These are phyloP conservation scores for Zygoascus hellenicus DNA, from an alignment of 1,139 yeast species.

Conservation along the genomic window DNA sequence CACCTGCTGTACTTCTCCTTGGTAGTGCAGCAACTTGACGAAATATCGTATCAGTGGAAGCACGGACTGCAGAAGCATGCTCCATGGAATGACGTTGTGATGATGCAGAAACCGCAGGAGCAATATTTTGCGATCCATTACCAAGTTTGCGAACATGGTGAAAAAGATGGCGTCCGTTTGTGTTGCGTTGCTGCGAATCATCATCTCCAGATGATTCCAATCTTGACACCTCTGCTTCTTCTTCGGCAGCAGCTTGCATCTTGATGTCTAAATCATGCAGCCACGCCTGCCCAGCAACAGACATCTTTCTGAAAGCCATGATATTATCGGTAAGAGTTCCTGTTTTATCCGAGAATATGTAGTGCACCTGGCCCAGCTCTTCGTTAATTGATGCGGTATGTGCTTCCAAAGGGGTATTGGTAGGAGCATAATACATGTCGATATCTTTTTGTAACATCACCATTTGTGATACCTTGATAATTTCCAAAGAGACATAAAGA, in stretches of 20 bases:
- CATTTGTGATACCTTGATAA: conserved; percentile 83
- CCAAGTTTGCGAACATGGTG: conserved; percentile 1
- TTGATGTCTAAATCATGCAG: conserved; percentile 64
- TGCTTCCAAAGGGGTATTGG: conserved; percentile 90
- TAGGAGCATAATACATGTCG: conserved; percentile 83
- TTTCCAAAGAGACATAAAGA: conserved; percentile 92
- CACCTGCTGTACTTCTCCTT: conserved; percentile 24
- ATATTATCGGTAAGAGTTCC: conserved; percentile 74
- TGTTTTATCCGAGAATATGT: conserved; percentile 91
- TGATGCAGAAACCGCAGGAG: conserved; percentile 11
- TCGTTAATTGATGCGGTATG: conserved; percentile 93
- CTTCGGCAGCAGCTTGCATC: conserved; percentile 25
- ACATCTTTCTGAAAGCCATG: conserved; percentile 34
- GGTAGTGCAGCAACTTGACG: conserved; percentile 34
- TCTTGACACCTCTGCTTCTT: conserved; percentile 7
- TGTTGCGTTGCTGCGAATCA: conserved; percentile 3
- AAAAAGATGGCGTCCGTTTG: conserved; percentile 8
- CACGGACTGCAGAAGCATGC: conserved; percentile 16
- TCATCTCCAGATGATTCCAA: not conserved
- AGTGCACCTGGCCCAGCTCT: conserved; percentile 94
- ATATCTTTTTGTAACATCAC: conserved; percentile 78
- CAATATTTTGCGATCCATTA: not conserved
- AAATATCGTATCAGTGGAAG: conserved; percentile 29
- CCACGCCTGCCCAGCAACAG: conserved; percentile 80
- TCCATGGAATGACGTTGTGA: not conserved